phyloP scores from a whole-genome alignment of 371 early-diverging fungal genomes.

The Mucor lusitanicus region DNA sequence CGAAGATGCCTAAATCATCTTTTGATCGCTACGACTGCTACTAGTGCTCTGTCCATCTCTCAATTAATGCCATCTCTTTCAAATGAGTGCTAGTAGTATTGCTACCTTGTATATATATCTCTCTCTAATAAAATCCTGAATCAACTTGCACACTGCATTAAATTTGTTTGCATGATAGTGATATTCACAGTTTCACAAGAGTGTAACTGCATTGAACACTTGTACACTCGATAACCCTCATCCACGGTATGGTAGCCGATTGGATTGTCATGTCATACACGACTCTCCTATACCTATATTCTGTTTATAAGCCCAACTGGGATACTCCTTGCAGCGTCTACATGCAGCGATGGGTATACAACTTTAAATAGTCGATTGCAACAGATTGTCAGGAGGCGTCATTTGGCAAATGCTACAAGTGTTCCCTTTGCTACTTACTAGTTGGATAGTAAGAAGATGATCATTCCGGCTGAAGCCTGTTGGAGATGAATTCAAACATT shows the following conservation, averaged over 20 bases:
- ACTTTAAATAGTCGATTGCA: background rate
- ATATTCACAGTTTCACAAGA: background rate
- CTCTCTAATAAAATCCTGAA: background rate
- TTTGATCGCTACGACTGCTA: background rate
- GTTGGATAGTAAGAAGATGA: background rate
- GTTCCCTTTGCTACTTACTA: background rate
- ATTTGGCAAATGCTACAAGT: background rate
- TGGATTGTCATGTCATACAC: background rate
- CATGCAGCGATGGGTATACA: background rate
- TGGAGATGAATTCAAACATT: background rate
- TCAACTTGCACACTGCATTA: background rate
- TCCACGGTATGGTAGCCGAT: background rate
- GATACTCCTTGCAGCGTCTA: background rate
- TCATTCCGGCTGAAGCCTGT: background rate
- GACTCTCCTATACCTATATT: background rate
- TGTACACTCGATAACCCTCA: background rate
- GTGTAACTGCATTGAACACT: background rate
- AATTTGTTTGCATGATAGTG: too few relatives aligned
- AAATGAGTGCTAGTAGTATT: background rate
- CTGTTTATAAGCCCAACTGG: background rate
- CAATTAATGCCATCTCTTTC: too few relatives aligned
- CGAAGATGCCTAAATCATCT: background rate
- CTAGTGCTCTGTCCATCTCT: background rate
- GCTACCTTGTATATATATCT: background rate
- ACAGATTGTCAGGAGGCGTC: background rate